Evolutionary conservation across 176 grass and related monocot genomes (phyloP), one percentile per base, ranked within the genome.

Genomic region (Miscanthus lutarioriparius): DNA sequence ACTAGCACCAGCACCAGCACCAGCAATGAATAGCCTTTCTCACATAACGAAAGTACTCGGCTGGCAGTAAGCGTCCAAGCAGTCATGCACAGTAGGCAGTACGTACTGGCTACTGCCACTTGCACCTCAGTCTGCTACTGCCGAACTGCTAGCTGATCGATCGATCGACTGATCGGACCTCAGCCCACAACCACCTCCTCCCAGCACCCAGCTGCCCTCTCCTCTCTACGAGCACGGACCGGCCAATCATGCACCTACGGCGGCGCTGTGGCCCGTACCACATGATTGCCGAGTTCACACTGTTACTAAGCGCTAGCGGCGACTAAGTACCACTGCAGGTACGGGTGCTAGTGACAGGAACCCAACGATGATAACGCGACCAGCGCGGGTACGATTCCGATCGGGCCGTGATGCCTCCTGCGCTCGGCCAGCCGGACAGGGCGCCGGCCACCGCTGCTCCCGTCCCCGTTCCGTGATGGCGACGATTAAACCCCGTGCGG

Each of bases 191-290:
- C 36, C 19, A 71, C 83, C 37, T 19, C 49, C 25, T 8, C 1
- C 58, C 13, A 37, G 36, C 36, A 7, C 32, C 68, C 51, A 44
- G 4, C 79, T 56, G 48, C 19, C 17, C 8, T 16, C 65, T 8
- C 17, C 8, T 16, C 65, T 8, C 64, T 33, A 15, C 30, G 19
- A 15, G 16, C 26, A 1, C 2, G 16, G 8, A 4, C 27, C 13
- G 27, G 37, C 26, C n/a, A 59, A 77, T 43, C 64, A 78, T 71
- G 17, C 40, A 4, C 27, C 49, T 4, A 19, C 43, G 71, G 56
- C 25, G 71, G 44, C 38, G 54, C 80, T 45, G 69, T 53, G 82
- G 82, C 75, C 75, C 75, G 83, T 85, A 86, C 83, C 48, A 26
- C 48, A 19, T 1, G 41, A 63, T 37, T 79, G 75, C 37, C 49